These are phyloP conservation scores for Globisporangium nodosum DNA, from an alignment of 352 stramenopile species.

Conservation along the genomic window DNA sequence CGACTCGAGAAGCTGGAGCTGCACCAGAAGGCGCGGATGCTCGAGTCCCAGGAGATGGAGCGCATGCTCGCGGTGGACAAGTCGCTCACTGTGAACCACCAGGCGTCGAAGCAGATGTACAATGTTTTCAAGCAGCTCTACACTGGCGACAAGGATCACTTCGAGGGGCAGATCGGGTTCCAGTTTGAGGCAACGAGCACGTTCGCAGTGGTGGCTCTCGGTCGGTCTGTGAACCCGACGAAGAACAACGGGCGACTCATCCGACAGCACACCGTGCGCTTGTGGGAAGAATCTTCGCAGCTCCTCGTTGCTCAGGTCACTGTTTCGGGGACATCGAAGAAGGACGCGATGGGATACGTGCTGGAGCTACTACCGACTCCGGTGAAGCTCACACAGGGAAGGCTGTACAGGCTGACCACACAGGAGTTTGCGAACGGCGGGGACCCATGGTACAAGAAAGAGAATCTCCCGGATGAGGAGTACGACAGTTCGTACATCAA, in stretches of 20 bases:
- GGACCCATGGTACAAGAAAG: slow-evolving; percentile 88
- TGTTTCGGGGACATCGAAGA: slow-evolving; percentile 57
- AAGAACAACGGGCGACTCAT: slow-evolving; percentile 61
- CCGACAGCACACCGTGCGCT: slow-evolving; percentile 64
- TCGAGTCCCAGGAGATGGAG: slow-evolving; percentile 68
- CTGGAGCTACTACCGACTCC: slow-evolving; percentile 50
- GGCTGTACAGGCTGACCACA: slow-evolving; percentile 82
- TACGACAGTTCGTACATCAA: slow-evolving; percentile 86
- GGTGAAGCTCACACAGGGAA: slow-evolving; percentile 68
- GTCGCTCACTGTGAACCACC: slow-evolving; percentile 32
- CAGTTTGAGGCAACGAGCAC: slow-evolving; percentile 84
- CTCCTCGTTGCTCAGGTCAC: slow-evolving; percentile 54
- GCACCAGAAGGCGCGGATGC: slow-evolving; percentile 43
- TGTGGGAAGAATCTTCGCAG: slow-evolving; percentile 84
- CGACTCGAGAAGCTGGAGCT: slow-evolving; percentile 61
- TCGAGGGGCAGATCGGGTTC: slow-evolving; percentile 87
- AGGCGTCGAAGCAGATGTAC: slow-evolving; percentile 69
- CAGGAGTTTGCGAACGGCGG: slow-evolving; percentile 85
- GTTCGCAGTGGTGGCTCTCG: slow-evolving; percentile 77
- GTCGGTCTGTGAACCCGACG: slow-evolving; percentile 66
- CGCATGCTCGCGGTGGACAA: slow-evolving; percentile 44
- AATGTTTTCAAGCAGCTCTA: slow-evolving; percentile 88
- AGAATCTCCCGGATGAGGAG: slow-evolving; percentile 82
- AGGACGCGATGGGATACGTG: slow-evolving; percentile 71
- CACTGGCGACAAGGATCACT: slow-evolving; percentile 86